Conservation (phyloP, 495 filamentous ascomycete genomes). For the Filosporella fistucella region DNA sequence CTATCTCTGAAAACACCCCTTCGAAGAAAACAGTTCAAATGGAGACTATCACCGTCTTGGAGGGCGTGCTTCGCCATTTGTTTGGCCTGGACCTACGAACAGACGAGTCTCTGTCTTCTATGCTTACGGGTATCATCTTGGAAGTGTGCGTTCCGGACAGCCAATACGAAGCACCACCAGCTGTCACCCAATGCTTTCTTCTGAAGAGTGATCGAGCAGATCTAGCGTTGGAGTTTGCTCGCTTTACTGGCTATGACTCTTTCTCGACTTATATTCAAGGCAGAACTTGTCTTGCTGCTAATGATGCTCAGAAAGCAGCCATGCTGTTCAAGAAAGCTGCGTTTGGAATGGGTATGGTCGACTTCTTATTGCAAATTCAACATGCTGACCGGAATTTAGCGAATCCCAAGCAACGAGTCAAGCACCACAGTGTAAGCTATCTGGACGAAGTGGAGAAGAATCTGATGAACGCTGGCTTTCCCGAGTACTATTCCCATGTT, state of each 20-base stretch:
- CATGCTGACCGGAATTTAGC: slow-evolving; percentile 14
- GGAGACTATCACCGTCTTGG: slow-evolving; percentile 41
- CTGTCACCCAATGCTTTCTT: slow-evolving; percentile 63
- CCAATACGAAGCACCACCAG: slow-evolving; percentile 42
- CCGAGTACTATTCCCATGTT: slow-evolving; percentile 84
- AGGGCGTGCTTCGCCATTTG: slow-evolving; percentile 45
- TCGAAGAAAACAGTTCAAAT: slow-evolving; percentile 34
- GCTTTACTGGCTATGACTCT: slow-evolving; percentile 55
- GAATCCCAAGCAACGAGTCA: slow-evolving; percentile 26
- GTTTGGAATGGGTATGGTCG: slow-evolving; percentile 69
- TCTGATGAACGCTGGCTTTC: slow-evolving; percentile 69
- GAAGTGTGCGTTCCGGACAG: slow-evolving; percentile 35
- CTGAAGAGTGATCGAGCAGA: slow-evolving; percentile 65
- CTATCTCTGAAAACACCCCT: slow-evolving; percentile 19
- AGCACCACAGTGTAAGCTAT: slow-evolving; percentile 50
- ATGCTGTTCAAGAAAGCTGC: slow-evolving; percentile 78
- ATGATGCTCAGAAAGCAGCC: slow-evolving; percentile 67
- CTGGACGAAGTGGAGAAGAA: slow-evolving; percentile 68
- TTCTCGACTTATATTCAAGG: slow-evolving; percentile 89
- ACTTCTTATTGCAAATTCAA: slow-evolving; percentile 11
- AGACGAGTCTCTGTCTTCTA: slow-evolving; percentile 42
- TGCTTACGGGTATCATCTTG: slow-evolving; percentile 48
- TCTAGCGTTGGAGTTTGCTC: slow-evolving; percentile 69
- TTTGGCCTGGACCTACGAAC: slow-evolving; percentile 35
- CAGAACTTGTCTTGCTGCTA: slow-evolving; percentile 68